Evolutionary conservation across 176 grass and related monocot species (phyloP), one percentile per base, ranked within the genome.

Genomic region (Avena eriantha): DNA sequence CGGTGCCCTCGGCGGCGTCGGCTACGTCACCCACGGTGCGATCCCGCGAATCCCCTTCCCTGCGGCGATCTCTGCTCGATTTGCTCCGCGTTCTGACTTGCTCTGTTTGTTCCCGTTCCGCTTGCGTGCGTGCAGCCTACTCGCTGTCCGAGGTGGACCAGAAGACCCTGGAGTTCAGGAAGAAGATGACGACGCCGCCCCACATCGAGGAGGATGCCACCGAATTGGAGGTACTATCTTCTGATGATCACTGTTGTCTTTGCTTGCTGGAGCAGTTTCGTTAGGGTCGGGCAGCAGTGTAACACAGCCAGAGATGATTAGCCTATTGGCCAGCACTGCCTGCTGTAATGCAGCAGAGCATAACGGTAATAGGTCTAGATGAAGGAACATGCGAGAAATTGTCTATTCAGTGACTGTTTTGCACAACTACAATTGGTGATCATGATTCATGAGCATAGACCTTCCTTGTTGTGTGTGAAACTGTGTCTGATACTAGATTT

Each of bases 21-120:
- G 88, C 45, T 96, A 96, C 79, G 83, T 49, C 84, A 86, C 78
- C 72, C 92, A 87, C 53, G 94, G 97, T 98, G 84, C 34, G 71
- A 89, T 71, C 35, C 75, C 72, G 0, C 41, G 35, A 34, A 53
- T 46, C 67, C 3, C 59, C 69, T 39, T 39, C 36, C 36, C 36
- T 39, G 3, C 47, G 4, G 45, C 57, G n/a, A 83, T 84, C 80
- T 70, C 80, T 77, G 43, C 67, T 65, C 7, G 10, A 15, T 19
- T 66, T 53, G 51, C 57, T n/a, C 22, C n/a, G 21, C 12, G 24
- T 65, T 81, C 47, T 85, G 59, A 87, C 86, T 71, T 68, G 36
- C 86, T 22, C 4, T 34, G 10, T 14, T 23, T 67, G 77, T 65
- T 69, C 13, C 17, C 57, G n/a, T 92, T 49, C 45, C 41, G 18